phyloP scores from a whole-genome alignment of 306 rosid genomes.

The Glycyrrhiza uralensis region DNA sequence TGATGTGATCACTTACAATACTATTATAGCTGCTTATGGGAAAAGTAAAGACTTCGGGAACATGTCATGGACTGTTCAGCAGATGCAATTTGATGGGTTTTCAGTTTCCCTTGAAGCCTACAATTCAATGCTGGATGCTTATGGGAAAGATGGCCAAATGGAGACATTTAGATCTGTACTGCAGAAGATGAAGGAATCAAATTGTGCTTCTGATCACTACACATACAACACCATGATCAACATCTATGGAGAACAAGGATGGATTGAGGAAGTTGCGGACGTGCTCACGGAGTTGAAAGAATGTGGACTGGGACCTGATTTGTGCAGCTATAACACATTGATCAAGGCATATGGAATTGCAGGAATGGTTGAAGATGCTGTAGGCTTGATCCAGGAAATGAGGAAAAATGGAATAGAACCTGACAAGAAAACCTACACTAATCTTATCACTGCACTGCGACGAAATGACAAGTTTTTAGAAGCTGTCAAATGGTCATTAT shows the following conservation, averaged over 20 bases:
- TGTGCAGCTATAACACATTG: slow-evolving; percentile 84
- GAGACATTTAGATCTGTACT: slow-evolving; percentile 59
- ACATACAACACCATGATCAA: slow-evolving; percentile 88
- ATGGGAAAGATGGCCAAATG: slow-evolving; percentile 81
- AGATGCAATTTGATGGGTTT: slow-evolving; percentile 82
- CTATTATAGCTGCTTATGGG: slow-evolving; percentile 78
- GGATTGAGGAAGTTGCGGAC: slow-evolving; percentile 67
- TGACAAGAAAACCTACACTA: slow-evolving; percentile 72
- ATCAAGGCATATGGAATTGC: slow-evolving; percentile 94
- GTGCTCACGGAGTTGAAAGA: slow-evolving; percentile 69
- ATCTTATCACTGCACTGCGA: slow-evolving; percentile 59
- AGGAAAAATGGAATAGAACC: slow-evolving; percentile 76
- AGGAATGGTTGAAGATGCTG: slow-evolving; percentile 94
- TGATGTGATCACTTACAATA: slow-evolving; percentile 81
- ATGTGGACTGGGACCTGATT: slow-evolving; percentile 69
- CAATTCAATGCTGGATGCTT: slow-evolving; percentile 87
- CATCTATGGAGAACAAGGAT: slow-evolving; percentile 87
- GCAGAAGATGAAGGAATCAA: slow-evolving; percentile 68
- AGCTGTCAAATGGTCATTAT: slow-evolving; percentile 94
- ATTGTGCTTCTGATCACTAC: slow-evolving; percentile 61
- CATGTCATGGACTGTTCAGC: slow-evolving; percentile 59
- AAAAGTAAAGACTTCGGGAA: slow-evolving; percentile 61
- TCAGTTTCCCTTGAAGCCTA: slow-evolving; percentile 86
- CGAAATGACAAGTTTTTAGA: slow-evolving; percentile 79
- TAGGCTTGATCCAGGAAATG: slow-evolving; percentile 74